Conservation (phyloP, 2,329 filamentous ascomycete genomes). For the Anisogramma anomala region DNA sequence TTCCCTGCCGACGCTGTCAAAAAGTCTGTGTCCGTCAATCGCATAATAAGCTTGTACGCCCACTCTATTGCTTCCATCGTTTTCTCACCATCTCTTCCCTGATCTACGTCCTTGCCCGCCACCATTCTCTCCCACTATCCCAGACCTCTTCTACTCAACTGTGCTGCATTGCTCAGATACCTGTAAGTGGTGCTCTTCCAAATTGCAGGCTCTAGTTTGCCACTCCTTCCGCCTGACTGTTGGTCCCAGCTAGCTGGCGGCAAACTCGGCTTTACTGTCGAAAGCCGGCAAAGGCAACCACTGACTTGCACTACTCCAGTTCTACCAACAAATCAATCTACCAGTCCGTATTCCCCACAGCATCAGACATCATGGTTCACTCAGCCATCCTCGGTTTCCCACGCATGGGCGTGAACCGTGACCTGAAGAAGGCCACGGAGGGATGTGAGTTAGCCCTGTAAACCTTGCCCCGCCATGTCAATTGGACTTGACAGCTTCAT, state of each 20-base stretch:
- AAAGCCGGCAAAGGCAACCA: too few species aligned
- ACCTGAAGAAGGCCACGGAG: constrained; percentile 99
- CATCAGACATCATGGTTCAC: constrained; percentile 45
- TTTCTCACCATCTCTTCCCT: constrained; percentile 1
- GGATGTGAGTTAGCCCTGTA: constrained; percentile 48
- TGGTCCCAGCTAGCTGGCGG: too few species aligned
- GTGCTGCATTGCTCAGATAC: too few species aligned
- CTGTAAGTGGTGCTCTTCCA: constrained; percentile 1
- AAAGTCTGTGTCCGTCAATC: constrained; percentile 4
- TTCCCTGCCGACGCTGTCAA: too few species aligned
- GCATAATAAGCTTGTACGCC: constrained; percentile 9
- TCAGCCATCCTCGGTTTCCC: constrained; percentile 91
- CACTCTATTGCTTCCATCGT: constrained; percentile 2
- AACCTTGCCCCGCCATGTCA: constrained; percentile 23
- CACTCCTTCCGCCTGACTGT: too few species aligned
- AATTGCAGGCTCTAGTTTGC: too few species aligned
- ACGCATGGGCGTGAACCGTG: constrained; percentile 95
- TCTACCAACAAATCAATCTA: constrained; percentile 10
- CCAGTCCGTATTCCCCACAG: constrained; percentile 8
- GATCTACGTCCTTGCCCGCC: constrained; percentile 6
- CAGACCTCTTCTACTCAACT: constrained; percentile 10
- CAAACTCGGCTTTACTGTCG: too few species aligned
- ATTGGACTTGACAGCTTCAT: constrained; percentile 10
- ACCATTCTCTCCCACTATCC: constrained; percentile 10
- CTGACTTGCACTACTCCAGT: constrained; percentile 5